Percentiles rank a stretch among this genome's conserved stretches.
phyloP scores from a whole-genome alignment of 352 stramenopile species.

The Peronospora tabacina region DNA sequence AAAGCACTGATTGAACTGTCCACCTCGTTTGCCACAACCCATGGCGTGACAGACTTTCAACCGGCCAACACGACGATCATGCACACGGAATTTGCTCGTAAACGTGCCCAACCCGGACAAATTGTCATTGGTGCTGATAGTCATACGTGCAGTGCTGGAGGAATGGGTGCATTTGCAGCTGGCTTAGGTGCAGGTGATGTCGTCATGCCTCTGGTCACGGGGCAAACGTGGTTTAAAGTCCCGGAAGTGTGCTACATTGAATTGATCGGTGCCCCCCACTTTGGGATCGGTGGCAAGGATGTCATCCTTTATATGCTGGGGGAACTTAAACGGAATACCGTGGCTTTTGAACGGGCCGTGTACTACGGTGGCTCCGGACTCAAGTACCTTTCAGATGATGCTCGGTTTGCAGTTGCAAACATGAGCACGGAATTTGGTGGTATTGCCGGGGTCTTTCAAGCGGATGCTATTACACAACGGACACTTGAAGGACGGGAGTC shows the following conservation, averaged over 20 bases:
- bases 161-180: conserved; percentile 72
- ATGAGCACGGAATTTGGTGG: conserved; percentile 83
- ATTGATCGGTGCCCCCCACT: conserved; percentile 57
- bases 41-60: conserved; percentile 74
- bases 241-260: conserved; percentile 81
- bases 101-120: conserved; percentile 75
- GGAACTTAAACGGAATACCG: conserved; percentile 82
- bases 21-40: conserved; percentile 70
- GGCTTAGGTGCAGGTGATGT: conserved; percentile 70
- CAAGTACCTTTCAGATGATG: conserved; percentile 54
- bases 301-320: conserved; percentile 83
- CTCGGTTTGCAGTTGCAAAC: conserved; percentile 79
- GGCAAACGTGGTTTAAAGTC: conserved; percentile 85
- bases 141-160: conserved; percentile 71
- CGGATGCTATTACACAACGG: conserved; percentile 29
- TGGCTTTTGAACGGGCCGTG: conserved; percentile 67
- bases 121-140: conserved; percentile 79
- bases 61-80: conserved; percentile 81
- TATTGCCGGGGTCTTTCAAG: conserved; percentile 78
- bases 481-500: conserved; percentile 11
- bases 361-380: conserved; percentile 65
- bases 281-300: conserved; percentile 79
- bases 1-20: conserved; percentile 86
- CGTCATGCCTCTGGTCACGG: conserved; percentile 79
- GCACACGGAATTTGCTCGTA: conserved; percentile 84